A percentile compares a stretch with the other conserved stretches of the same genome.
phyloP scores from a whole-genome alignment of 2,329 filamentous ascomycete genomes.

The Myrmaecium sp. region DNA sequence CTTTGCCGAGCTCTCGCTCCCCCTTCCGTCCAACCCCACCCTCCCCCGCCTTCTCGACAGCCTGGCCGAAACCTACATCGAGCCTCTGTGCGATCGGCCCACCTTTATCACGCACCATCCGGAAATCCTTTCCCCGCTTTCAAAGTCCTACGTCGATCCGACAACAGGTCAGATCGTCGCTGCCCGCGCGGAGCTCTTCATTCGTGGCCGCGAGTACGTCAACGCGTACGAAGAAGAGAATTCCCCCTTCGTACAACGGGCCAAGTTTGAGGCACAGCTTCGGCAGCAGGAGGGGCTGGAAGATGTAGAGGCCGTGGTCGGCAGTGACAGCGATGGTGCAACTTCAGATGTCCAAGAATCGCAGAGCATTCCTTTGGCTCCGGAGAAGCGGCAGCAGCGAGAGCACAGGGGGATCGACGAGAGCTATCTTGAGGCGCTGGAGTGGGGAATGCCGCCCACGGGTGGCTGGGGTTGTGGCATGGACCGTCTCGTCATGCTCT shows the following conservation, averaged over 20 bases:
- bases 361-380: too few species aligned
- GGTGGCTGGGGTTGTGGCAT: slow-evolving; percentile 94
- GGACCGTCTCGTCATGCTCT: slow-evolving; percentile 82
- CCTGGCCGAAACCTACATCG: slow-evolving; percentile 59
- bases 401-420: slow-evolving; percentile 47
- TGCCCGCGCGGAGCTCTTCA: slow-evolving; percentile 72
- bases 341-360: too few species aligned
- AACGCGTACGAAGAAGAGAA: slow-evolving; percentile 99
- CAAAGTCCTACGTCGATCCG: slow-evolving; percentile 67
- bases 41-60: slow-evolving; percentile 64
- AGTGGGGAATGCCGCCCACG: slow-evolving; percentile 85
- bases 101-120: slow-evolving; percentile 85
- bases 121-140: slow-evolving; percentile 74
- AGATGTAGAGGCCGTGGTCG: slow-evolving; percentile 29
- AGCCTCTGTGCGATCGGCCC: slow-evolving; percentile 54
- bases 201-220: slow-evolving; percentile 63
- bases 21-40: slow-evolving; percentile 35
- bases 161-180: slow-evolving; percentile 52
- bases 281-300: slow-evolving; percentile 17
- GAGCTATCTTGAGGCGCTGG: slow-evolving; percentile 67
- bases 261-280: slow-evolving; percentile 56
- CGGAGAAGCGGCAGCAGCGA: neutral
- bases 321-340: slow-evolving; percentile 21
- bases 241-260: slow-evolving; percentile 67
- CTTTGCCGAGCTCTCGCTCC: slow-evolving; percentile 33